Evolutionary conservation across 1,284 basidiomycete genomes (phyloP).

Genomic region (Ustilago esculenta): DNA sequence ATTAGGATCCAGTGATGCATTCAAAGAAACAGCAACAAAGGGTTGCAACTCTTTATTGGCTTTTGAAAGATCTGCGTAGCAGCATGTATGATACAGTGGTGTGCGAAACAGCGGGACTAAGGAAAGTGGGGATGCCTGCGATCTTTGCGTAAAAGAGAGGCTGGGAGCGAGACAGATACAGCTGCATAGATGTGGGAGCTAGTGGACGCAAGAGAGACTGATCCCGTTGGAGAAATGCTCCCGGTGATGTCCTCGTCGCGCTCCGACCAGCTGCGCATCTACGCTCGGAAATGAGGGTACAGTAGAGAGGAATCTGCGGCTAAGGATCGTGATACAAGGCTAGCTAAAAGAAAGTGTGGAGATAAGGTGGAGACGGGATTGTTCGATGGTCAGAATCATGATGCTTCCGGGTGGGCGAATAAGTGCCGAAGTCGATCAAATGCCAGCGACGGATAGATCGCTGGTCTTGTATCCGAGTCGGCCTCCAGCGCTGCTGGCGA

Average conservation of each 20-base stretch:
- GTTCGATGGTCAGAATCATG: no score
- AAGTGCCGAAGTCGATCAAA: no score
- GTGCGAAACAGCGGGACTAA: slow-evolving; percentile 18
- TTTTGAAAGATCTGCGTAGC: no score
- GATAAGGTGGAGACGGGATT: background rate
- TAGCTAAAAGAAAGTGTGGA: background rate
- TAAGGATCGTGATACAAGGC: background rate
- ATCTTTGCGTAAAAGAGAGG: slow-evolving; percentile 24
- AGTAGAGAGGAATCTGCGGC: background rate
- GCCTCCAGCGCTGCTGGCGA: slow-evolving; percentile 17
- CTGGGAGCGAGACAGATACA: background rate
- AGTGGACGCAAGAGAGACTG: slow-evolving; percentile 26
- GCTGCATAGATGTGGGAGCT: background rate
- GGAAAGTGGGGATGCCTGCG: slow-evolving; percentile 8
- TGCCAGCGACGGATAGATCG: slow-evolving; percentile 27
- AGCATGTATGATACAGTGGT: background rate
- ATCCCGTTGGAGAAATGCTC: slow-evolving; percentile 21
- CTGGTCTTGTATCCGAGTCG: slow-evolving; percentile 42
- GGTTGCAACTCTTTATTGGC: no score
- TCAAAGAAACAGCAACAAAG: no score
- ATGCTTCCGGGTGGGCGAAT: no score
- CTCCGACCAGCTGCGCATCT: background rate
- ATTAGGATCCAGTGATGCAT: no score
- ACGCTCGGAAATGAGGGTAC: background rate
- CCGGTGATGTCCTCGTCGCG: slow-evolving; percentile 40